Percentiles rank a stretch among this genome's conserved stretches.
These are phyloP conservation scores for Neolentinus lepideus DNA, from an alignment of 1,284 basidiomycete species.

Conservation along the genomic window DNA sequence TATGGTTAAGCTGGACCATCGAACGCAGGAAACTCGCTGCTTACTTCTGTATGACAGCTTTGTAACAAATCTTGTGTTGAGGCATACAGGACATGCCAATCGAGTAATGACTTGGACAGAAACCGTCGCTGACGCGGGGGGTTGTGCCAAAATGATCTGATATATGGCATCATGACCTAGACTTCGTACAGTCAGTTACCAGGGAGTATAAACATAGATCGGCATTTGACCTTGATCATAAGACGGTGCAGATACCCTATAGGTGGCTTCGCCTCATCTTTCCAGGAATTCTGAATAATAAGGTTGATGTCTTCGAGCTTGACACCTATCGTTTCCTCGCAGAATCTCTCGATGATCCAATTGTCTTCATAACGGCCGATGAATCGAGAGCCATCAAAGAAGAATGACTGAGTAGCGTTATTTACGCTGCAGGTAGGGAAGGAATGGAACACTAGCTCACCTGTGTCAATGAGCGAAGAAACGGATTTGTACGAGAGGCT, in stretches of 20 bases:
- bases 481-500: constrained; percentile 36
- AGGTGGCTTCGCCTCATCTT: constrained; percentile 23
- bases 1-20: background rate
- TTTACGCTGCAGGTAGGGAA: background rate
- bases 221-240: constrained; percentile 40
- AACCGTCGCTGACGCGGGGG: constrained; percentile 58
- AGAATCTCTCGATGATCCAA: constrained; percentile 63
- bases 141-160: constrained; percentile 59
- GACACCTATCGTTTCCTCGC: constrained; percentile 52
- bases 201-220: background rate
- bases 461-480: constrained; percentile 55
- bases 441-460: constrained; percentile 23
- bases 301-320: constrained; percentile 37
- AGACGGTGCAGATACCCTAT: constrained; percentile 43
- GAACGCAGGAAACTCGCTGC: background rate
- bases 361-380: constrained; percentile 39
- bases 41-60: background rate
- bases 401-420: constrained; percentile 36
- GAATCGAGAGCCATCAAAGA: constrained; percentile 52
- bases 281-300: constrained; percentile 31
- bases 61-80: constrained; percentile 27
- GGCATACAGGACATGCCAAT: constrained; percentile 59
- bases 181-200: background rate
- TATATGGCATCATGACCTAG: constrained; percentile 51
- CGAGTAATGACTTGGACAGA: constrained; percentile 50